A percentile compares a stretch with the other conserved stretches of the same genome.
Evolutionary conservation across 768 basidiomycete species (phyloP).

Genomic region (Kwoniella bestiolae): DNA sequence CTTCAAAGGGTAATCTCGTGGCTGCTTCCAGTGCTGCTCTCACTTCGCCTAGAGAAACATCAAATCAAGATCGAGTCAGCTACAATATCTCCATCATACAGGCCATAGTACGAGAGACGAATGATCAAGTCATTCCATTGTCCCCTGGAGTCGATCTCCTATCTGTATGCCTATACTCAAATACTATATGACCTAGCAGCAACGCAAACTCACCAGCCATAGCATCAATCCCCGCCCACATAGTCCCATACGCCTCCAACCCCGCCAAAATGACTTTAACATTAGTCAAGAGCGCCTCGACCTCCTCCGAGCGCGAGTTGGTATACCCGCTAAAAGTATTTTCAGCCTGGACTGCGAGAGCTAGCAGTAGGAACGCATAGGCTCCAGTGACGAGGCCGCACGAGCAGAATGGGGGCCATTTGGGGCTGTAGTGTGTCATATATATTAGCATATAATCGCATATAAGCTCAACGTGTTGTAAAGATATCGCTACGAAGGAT

Average conservation of each 20-base stretch:
- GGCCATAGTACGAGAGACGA: too few species aligned
- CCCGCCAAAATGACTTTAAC: slow-evolving; percentile 56
- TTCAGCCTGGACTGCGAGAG: slow-evolving; percentile 54
- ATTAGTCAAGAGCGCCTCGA: slow-evolving; percentile 54
- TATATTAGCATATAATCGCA: background rate
- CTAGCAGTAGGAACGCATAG: slow-evolving; percentile 54
- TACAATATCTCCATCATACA: too few species aligned
- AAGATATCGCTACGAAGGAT: too few species aligned
- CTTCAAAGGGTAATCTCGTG: slow-evolving; percentile 42
- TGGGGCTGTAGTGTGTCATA: slow-evolving; percentile 35
- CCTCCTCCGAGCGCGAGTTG: slow-evolving; percentile 41
- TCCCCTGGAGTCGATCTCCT: too few species aligned
- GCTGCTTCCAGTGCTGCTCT: slow-evolving; percentile 54
- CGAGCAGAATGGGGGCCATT: slow-evolving; percentile 56
- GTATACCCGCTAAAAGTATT: slow-evolving; percentile 27
- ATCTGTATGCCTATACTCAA: too few species aligned
- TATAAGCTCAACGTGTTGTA: too few species aligned
- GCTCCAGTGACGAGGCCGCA: slow-evolving; percentile 55
- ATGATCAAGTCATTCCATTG: too few species aligned
- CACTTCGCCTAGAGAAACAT: slow-evolving; percentile 46
- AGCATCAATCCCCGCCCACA: slow-evolving; percentile 57
- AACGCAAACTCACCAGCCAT: slow-evolving; percentile 53
- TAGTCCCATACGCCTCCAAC: slow-evolving; percentile 54
- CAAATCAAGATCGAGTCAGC: background rate
- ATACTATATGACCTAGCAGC: too few species aligned